These are phyloP conservation scores for Dryas octopetala DNA, from an alignment of 306 rosid genomes.

Conservation along the genomic window DNA sequence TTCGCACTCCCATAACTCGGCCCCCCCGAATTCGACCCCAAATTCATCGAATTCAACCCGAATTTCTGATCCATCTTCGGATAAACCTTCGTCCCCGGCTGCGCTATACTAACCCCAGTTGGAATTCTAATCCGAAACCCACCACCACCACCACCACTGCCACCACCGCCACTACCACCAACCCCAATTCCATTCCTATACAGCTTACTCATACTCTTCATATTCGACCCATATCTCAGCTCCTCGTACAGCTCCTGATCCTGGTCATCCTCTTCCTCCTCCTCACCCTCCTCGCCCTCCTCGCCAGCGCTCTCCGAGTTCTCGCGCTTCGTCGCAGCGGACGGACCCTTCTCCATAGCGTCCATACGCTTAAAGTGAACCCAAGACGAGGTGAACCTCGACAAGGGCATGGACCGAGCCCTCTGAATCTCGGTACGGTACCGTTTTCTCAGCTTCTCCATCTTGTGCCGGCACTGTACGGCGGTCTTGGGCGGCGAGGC, in stretches of 20 bases:
- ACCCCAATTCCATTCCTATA: conserved; percentile 50
- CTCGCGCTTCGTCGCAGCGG: conserved; percentile 46
- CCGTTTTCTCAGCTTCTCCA: conserved; percentile 90
- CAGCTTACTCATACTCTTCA: conserved; percentile 56
- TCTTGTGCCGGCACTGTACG: conserved; percentile 95
- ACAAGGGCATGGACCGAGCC: conserved; percentile 56
- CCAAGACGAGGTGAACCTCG: conserved; percentile 68
- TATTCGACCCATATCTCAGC: conserved; percentile 58
- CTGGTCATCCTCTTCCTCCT: conserved; percentile 50
- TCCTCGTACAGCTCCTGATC: conserved; percentile 67
- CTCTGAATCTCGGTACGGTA: conserved; percentile 91
- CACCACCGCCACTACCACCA: background rate
- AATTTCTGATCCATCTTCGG: conserved; percentile 46
- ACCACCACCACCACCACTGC: conserved; percentile 26
- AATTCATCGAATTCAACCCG: conserved; percentile 36
- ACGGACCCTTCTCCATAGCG: conserved; percentile 83
- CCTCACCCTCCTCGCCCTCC: conserved; percentile 30
- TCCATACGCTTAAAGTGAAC: conserved; percentile 92
- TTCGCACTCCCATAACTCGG: conserved; percentile 39
- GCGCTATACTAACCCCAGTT: conserved; percentile 66
- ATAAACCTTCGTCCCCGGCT: conserved; percentile 55
- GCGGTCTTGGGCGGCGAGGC: conserved; percentile 77
- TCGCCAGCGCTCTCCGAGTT: conserved; percentile 51
- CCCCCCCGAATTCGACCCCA: conserved; percentile 35
- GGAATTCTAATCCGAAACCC: conserved; percentile 85